These are phyloP conservation scores for Phytophthora sp. DNA, from an alignment of 352 stramenopile genomes.

Conservation along the genomic window DNA sequence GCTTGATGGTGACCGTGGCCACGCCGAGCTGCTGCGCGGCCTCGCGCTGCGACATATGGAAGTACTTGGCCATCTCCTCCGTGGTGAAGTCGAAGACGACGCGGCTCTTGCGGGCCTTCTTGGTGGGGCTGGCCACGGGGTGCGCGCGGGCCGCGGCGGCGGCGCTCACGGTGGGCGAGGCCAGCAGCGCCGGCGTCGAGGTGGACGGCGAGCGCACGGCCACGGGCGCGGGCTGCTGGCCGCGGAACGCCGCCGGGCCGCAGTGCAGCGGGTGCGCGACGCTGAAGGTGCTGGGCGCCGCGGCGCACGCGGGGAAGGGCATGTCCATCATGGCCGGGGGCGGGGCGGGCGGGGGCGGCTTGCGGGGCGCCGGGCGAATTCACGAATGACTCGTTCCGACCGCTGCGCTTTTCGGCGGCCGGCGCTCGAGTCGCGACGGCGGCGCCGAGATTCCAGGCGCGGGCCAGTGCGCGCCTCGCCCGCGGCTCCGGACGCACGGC, in stretches of 20 bases:
- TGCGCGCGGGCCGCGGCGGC: slow-evolving; percentile 7
- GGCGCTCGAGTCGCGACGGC: too few relatives aligned
- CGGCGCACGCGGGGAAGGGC: slow-evolving; percentile 16
- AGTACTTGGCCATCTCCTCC: slow-evolving; percentile 59
- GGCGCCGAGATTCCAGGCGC: not conserved
- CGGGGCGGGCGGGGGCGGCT: not conserved
- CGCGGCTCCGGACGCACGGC: slow-evolving; percentile 14
- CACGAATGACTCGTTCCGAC: slow-evolving; percentile 32
- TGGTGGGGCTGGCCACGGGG: slow-evolving; percentile 21
- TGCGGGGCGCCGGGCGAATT: slow-evolving; percentile 16
- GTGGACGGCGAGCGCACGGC: slow-evolving; percentile 8
- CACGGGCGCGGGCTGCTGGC: not conserved
- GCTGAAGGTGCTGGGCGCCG: slow-evolving; percentile 20
- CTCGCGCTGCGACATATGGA: slow-evolving; percentile 60
- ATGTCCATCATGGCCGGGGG: slow-evolving; percentile 25
- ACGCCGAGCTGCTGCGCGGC: slow-evolving; percentile 56
- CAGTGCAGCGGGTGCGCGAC: slow-evolving; percentile 28
- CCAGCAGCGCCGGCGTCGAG: slow-evolving; percentile 9
- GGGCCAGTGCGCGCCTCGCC: too few relatives aligned
- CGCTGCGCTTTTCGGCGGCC: slow-evolving; percentile 4
- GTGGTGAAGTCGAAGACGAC: slow-evolving; percentile 60
- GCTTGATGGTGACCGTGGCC: slow-evolving; percentile 62
- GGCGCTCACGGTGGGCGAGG: slow-evolving; percentile 20
- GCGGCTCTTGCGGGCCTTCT: slow-evolving; percentile 52
- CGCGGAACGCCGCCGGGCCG: not conserved